Evolutionary conservation across 1,284 basidiomycete genomes (phyloP).

Genomic region (Neonothopanus nambi): DNA sequence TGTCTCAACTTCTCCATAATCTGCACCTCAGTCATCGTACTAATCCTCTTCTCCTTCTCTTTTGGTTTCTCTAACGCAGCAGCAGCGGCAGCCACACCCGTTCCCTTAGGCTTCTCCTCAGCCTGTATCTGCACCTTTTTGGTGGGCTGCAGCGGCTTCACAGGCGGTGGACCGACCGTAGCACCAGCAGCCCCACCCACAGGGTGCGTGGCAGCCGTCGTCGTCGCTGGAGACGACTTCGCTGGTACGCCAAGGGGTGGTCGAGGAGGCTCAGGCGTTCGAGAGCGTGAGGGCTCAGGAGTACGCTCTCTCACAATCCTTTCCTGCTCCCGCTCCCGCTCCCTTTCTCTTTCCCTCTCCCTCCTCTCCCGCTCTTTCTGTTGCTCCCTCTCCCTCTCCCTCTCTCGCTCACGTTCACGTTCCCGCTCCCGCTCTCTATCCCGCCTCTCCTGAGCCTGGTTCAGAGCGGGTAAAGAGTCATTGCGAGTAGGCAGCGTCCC

Average conservation of each 20-base stretch:
- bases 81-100: conserved; percentile 67
- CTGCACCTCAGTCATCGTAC: conserved; percentile 95
- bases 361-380: conserved; percentile 1
- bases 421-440: conserved; percentile 29
- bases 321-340: conserved; percentile 22
- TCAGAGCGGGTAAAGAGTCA: conserved; percentile 42
- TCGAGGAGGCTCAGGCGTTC: conserved; percentile 29
- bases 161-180: conserved; percentile 53
- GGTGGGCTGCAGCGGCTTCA: conserved; percentile 76
- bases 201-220: conserved; percentile 43
- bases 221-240: conserved; percentile 55
- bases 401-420: conserved; percentile 24
- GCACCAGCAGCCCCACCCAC: conserved; percentile 48
- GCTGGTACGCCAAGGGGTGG: conserved; percentile 45
- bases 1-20: conserved; percentile 97
- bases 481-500: conserved; percentile 39
- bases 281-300: not conserved
- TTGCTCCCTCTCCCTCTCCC: conserved; percentile 16
- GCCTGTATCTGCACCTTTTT: conserved; percentile 60
- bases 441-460: conserved; percentile 14
- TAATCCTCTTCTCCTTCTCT: conserved; percentile 84
- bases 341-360: conserved; percentile 17
- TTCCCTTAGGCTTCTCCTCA: conserved; percentile 40
- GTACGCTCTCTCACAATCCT: conserved; percentile 16
- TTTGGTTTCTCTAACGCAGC: conserved; percentile 72